Evolutionary conservation across 805 yeast genomes (phyloP).

Genomic region (Candida coquimbonensis): DNA sequence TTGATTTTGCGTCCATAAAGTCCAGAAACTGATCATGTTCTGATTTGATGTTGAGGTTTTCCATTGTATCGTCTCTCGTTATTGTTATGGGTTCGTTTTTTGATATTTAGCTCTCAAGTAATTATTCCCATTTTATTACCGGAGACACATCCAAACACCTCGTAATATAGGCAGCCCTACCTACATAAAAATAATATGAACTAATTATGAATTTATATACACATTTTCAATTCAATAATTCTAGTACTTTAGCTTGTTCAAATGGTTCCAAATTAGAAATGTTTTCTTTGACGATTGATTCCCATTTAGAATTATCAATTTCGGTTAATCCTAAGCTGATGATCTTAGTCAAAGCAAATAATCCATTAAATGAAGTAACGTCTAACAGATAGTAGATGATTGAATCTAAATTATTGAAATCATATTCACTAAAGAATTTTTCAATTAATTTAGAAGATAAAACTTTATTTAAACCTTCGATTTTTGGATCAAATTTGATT

Average conservation of each 20-base stretch:
- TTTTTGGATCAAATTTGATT: constrained; percentile 14
- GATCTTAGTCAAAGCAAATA: constrained; percentile 12
- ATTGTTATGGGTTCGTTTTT: no score
- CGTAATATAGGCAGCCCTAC: no score
- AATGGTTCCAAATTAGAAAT: constrained; percentile 11
- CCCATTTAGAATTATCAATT: constrained; percentile 5
- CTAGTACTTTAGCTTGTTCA: constrained; percentile 10
- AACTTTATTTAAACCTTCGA: constrained; percentile 17
- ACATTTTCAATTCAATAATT: not conserved
- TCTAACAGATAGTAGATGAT: not conserved
- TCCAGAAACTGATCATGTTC: constrained; percentile 7
- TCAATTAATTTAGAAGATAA: constrained; percentile 20
- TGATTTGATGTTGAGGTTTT: not conserved
- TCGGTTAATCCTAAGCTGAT: constrained; percentile 11
- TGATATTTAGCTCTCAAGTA: no score
- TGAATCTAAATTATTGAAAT: constrained; percentile 3
- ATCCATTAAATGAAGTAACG: constrained; percentile 6
- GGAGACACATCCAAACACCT: no score
- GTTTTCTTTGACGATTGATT: no score
- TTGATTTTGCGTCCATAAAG: constrained; percentile 12
- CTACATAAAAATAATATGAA: no score
- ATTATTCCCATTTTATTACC: no score
- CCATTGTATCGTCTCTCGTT: no score
- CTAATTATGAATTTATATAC: no score
- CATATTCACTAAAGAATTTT: constrained; percentile 17